Evolutionary conservation across 1,139 yeast genomes (phyloP).

Genomic region (Torulaspora globosa): DNA sequence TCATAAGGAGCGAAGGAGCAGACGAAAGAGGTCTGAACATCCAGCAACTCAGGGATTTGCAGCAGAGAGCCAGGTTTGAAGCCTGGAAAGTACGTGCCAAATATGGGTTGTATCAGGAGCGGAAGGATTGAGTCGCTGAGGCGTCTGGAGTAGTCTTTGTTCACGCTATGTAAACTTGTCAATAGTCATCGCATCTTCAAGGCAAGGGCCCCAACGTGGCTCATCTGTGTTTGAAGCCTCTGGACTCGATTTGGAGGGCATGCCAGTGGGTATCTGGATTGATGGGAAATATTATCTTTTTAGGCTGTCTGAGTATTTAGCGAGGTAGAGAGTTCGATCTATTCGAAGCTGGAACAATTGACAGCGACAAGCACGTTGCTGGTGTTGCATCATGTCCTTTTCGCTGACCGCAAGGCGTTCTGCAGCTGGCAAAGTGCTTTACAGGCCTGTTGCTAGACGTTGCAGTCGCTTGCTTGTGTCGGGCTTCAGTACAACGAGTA

Average conservation of each 20-base stretch:
- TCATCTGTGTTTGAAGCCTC: too few species aligned
- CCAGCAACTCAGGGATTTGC: conserved; percentile 22
- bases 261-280: not conserved
- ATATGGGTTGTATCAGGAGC: conserved; percentile 22
- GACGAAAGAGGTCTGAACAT: conserved; percentile 13
- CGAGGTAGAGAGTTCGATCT: too few species aligned
- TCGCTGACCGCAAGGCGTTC: not conserved
- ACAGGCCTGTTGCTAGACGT: not conserved
- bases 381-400: not conserved
- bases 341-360: not conserved
- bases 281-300: not conserved
- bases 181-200: conserved; percentile 13
- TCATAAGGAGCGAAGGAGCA: conserved; percentile 69
- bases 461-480: not conserved
- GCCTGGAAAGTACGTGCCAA: conserved; percentile 32
- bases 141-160: not conserved
- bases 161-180: conserved; percentile 9
- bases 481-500: not conserved
- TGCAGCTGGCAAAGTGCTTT: not conserved
- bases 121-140: conserved; percentile 1
- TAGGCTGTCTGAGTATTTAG: too few species aligned
- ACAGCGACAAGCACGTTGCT: not conserved
- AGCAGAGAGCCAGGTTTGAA: conserved; percentile 34
- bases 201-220: not conserved
- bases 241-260: not conserved